Evolutionary conservation across 768 basidiomycete species (phyloP), one percentile per base, ranked within the genome.

Genomic region (Trametes cinnabarina): DNA sequence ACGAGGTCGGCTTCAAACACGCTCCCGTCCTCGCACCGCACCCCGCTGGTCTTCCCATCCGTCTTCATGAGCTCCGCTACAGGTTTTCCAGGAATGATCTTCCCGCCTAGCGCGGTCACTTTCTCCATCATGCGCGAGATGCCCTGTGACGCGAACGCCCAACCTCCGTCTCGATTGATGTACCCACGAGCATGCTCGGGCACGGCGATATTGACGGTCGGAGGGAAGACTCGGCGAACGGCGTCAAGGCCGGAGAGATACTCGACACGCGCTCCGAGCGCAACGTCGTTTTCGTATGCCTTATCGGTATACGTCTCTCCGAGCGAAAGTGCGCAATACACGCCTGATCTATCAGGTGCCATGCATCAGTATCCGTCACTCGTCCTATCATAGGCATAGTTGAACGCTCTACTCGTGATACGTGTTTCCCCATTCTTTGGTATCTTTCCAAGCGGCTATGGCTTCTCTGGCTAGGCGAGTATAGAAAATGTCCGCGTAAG

Each of bases 91-190:
- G 78, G 61, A 4, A 86, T 25, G 28, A 96, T 72, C 22, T 73
- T 77, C 1, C 85, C 92, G 0, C 86, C 86, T 41, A 85, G 74
- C 11, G 74, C 66, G n/a, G 69, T 66, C 4, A 96, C 84, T 42
- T 76, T 80, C 26, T 72, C 67, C 49, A 87, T 79, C 57, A 90
- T 72, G 10, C 79, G 67, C 2, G 71, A 65, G 9, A 93, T 66
- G 3, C 88, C 92, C 66, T 86, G 81, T 1, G 79, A 76, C 1
- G 94, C 92, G 66, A 87, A 78, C 2, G 83, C 92, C 94, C 94
- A 98, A 14, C 94, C 94, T 1, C 88, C 83, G 35, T 90, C 85
- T 8, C 73, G 74, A 65, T 94, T 96, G 43, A 88, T 63, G 66
- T 89, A 95, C 1, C 87, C 91, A 22, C 70, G 62, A 32, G 67